These are phyloP conservation scores for Xylaria sp. DNA, from an alignment of 2,329 filamentous ascomycete genomes.

Conservation along the genomic window DNA sequence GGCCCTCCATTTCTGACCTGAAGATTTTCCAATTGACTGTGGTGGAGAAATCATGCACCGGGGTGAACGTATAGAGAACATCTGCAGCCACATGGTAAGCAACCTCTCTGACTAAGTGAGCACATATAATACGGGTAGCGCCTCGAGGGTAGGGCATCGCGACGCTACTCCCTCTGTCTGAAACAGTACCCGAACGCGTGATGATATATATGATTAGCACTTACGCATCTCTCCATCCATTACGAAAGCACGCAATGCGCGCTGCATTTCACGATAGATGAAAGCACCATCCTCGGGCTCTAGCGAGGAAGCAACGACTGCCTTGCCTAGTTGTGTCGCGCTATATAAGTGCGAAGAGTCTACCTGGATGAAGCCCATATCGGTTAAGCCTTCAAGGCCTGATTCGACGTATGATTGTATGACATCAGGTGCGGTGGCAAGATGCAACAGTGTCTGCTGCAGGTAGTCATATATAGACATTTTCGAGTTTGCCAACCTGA, in stretches of 20 bases:
- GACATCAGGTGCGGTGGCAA: conserved; percentile 53
- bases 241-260: conserved; percentile 71
- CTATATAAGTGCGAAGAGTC: conserved; percentile 56
- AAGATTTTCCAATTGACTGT: conserved; percentile 74
- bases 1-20: conserved; percentile 67
- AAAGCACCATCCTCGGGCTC: conserved; percentile 77
- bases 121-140: background rate
- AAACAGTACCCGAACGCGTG: background rate
- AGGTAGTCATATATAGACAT: conserved; percentile 71
- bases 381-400: conserved; percentile 60
- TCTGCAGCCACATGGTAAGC: conserved; percentile 13
- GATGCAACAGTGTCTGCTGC: conserved; percentile 66
- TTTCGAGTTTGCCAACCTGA: conserved; percentile 66
- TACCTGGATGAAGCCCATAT: conserved; percentile 56
- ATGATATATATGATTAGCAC: background rate
- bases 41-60: conserved; percentile 60
- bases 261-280: conserved; percentile 68
- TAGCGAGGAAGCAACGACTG: conserved; percentile 72
- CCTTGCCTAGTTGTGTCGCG: conserved; percentile 68
- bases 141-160: background rate
- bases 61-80: conserved; percentile 76
- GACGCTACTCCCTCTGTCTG: background rate
- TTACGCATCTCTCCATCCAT: conserved; percentile 76
- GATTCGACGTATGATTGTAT: conserved; percentile 58
- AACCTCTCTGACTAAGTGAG: background rate